Base-by-base conservation (phyloP, 495 filamentous ascomycete genomes). In the Evansstolkia leycettana region DNA sequence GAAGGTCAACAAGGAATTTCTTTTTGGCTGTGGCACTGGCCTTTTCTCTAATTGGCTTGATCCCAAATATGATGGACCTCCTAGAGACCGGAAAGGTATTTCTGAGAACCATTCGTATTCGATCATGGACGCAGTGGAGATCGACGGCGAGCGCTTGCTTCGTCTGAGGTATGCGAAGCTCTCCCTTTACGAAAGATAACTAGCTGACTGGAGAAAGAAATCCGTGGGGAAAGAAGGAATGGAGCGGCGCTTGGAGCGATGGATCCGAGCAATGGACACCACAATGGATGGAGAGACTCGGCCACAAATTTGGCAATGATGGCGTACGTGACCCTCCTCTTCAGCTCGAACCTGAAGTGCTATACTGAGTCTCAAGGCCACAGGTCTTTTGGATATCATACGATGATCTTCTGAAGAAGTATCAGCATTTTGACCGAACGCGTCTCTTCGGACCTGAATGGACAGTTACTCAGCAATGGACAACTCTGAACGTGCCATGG, bases 241-340 rank as follows among this genome's bases (percentile, higher is more conserved):
- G 88, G 81, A 76, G 63, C 8, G 81, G 82, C 5, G 58, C 84
- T 3, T 92, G 86, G 82, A 82, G 79, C 48, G 84, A 93, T 48
- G 86, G 89, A 13, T 87, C 81, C 7, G 84, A 87, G 47, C 78
- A 94, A 55, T 95, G 89, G 84, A 94, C 85, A 1, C 62, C 83
- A 0, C 78, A 92, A 47, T 92, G 84, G 84, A 77, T 93, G 68
- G 54, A 72, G 27, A 76, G 76, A 37, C 67, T 95, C 1, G 65
- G 72, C 17, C 86, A 94, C 46, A 75, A 69, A 25, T 95, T 94
- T 52, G 88, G 89, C 19, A 80, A 95, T 46, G 89, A 94, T 48
- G 87, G 86, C 2, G 78, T 62, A 47, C 8, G 57, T 42, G 10
- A 12, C 12, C 8, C 7, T 0, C 5, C 3, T 1, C 7, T 12